Evolutionary conservation across 2,329 filamentous ascomycete genomes (phyloP), one percentile per base, ranked within the genome.

Genomic region (Microsporum audouinii): DNA sequence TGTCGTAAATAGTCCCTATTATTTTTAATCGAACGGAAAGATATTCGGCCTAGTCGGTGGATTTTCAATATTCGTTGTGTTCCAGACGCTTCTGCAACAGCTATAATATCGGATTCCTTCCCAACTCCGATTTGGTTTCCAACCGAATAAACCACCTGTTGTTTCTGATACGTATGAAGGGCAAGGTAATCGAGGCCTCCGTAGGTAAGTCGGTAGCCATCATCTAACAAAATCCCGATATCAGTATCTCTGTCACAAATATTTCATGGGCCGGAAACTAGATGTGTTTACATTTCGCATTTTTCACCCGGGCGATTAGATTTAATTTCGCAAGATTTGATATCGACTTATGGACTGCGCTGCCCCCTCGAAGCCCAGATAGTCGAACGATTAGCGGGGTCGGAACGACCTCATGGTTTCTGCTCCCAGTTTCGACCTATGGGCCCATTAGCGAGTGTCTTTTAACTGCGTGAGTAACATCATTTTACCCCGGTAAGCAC

Each of bases 171-270:
- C 0, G 90, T 86, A 76, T 97, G 91, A 60, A 99, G 82, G 14
- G 94, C 90, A n/a, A 99, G 85, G 75, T 99, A 99, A 78, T 99
- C 94, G 56, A 97, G 85, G 1, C 94, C 94, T 68, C 94, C 94
- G 72, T 99, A 99, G 5, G 92, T 96, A 60, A 99, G 82, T 59
- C 95, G 86, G 77, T 99, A 99, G 64, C 94, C 94, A 70, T 99
- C 94, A 76, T 99, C 79, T 82, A 62, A 55, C 41, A 17, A 17
- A 36, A 34, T 7, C 58, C 36, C 23, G 33, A 5, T 38, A 39
- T 62, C 57, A 60, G 63, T 36, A 36, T 55, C 31, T 59, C 58
- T 2, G 36, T 12, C n/a, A 45, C 10, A 29, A 31, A 14, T 29
- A 29, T 17, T 14, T 23, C n/a, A 51, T 51, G 17, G 33, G 27